Conservation (phyloP, 139 green algal genomes). For the Trebouxia sp. region DNA sequence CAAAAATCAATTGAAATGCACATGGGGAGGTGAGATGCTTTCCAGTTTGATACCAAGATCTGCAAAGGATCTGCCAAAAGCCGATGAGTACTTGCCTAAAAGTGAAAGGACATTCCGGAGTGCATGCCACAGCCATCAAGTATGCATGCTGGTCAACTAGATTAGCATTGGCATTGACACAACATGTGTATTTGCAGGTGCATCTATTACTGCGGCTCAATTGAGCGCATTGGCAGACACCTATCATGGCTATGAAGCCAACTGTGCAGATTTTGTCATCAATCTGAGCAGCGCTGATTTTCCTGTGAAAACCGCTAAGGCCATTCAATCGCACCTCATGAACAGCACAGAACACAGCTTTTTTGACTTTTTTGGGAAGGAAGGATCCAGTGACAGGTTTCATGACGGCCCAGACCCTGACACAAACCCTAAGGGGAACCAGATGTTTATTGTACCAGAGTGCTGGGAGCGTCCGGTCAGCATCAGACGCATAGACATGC, state of each 20-base stretch:
- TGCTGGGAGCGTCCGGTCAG: conserved; percentile 2
- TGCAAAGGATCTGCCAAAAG: too few relatives aligned
- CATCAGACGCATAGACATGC: neutral
- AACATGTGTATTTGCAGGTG: neutral
- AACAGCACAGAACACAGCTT: neutral
- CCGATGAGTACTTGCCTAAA: too few relatives aligned
- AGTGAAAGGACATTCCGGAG: too few relatives aligned
- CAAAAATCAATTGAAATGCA: neutral
- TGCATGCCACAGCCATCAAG: too few relatives aligned
- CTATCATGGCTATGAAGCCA: neutral
- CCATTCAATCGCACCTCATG: neutral
- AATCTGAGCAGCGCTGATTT: conserved; percentile 4
- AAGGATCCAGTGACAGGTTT: neutral
- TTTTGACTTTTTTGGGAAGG: conserved; percentile 5
- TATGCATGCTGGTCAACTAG: too few relatives aligned
- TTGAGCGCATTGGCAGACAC: conserved; percentile 2
- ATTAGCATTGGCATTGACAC: too few relatives aligned
- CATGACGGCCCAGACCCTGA: neutral
- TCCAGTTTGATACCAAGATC: too few relatives aligned
- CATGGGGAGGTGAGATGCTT: conserved; percentile 7
- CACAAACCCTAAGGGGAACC: neutral
- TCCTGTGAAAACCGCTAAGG: conserved; percentile 9
- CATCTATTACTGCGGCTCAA: conserved; percentile 10
- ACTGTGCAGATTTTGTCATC: conserved; percentile 2
- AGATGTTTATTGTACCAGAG: neutral